Evolutionary conservation across 2,329 filamentous ascomycete genomes (phyloP), one percentile per base, ranked within the genome.

Genomic region (Trichoderma atroviride): DNA sequence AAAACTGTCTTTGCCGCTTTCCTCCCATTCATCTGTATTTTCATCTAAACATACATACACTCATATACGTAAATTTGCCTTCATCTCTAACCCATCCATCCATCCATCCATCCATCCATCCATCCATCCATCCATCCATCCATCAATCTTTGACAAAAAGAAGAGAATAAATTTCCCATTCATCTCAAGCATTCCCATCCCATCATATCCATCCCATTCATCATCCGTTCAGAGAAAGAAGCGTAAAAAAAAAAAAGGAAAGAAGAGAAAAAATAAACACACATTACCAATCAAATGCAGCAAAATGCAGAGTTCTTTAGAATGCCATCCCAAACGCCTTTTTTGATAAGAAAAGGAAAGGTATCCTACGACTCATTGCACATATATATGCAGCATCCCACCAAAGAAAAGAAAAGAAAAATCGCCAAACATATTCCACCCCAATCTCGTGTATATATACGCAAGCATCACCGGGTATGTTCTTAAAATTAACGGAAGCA

Each of bases 41-140:
- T 62, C 57, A 24, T 72, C 29, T 59, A 35, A 71, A 71, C 69
- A 60, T 75, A 74, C 72, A 74, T 75, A 74, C 72, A 73, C 72
- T 75, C 72, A 72, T 74, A 69, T 70, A 75, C 74, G 68, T 70
- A 70, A 59, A 43, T n/a, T 74, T 70, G 69, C 71, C 22, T 71
- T 71, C 73, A 70, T 73, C 68, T 76, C 75, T 75, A 77, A 68
- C 70, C 67, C 73, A 72, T 72, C 71, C 73, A 71, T 72, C 70
- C 63, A 68, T 70, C 57, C 55, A 59, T 70, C 57, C 43, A 59
- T n/a, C 9, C 52, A 62, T 66, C 60, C n/a, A n/a, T n/a, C n/a
- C n/a, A n/a, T n/a, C 67, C 73, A 72, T 72, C 71, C 73, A 71
- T 72, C 70, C 63, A 68, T 70, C 57, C 55, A 59, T 70, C 57